Conservation (phyloP, 306 rosid species). For the Medicago ruthenica region DNA sequence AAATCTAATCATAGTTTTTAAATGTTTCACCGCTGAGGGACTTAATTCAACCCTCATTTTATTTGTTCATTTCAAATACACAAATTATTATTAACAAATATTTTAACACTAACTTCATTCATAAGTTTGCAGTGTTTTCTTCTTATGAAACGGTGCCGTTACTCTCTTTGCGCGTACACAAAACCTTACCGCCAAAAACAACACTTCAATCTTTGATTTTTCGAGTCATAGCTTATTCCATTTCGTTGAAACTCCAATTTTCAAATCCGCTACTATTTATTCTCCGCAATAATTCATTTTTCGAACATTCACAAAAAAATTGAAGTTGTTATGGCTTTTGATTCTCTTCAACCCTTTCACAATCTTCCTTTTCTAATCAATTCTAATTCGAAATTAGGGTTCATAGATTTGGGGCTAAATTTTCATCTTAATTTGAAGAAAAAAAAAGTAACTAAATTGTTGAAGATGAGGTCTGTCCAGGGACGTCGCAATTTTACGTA, state of each 20-base stretch:
- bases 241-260: conserved; percentile 5
- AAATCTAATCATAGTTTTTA: too few species aligned
- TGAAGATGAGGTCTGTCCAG: conserved; percentile 76
- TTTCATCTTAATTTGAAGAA: conserved; percentile 4
- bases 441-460: conserved; percentile 26
- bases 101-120: too few species aligned
- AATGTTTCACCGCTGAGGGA: too few species aligned
- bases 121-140: too few species aligned
- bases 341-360: conserved; percentile 28
- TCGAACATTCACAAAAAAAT: neutral
- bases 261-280: neutral
- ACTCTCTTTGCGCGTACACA: neutral
- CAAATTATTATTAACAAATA: too few species aligned
- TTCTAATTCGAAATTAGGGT: conserved; percentile 45
- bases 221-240: neutral
- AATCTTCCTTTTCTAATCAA: conserved; percentile 13
- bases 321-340: conserved; percentile 42
- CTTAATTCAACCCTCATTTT: too few species aligned
- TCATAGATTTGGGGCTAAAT: conserved; percentile 39
- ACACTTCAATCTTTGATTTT: neutral
- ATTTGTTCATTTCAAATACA: too few species aligned
- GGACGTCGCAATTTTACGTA: too few species aligned
- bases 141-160: too few species aligned
- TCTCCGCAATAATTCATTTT: neutral
- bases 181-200: neutral